Evolutionary conservation across 768 basidiomycete genomes (phyloP).

Genomic region (Termitomyces heimii): DNA sequence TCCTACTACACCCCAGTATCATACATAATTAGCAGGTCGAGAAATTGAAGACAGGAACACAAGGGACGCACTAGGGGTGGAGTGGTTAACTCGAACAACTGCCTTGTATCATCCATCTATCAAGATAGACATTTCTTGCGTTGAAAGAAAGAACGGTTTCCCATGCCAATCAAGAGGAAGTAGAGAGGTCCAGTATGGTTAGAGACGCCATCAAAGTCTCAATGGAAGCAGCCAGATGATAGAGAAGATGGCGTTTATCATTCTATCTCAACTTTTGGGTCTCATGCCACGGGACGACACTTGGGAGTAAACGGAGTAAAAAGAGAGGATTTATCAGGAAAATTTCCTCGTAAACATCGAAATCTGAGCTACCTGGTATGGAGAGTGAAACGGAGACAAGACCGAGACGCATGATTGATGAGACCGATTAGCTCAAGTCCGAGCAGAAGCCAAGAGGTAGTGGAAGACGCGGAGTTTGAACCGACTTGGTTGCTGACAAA

Average conservation of each 20-base stretch:
- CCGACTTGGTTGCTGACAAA: neutral
- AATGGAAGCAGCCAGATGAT: neutral
- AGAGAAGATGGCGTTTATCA: neutral
- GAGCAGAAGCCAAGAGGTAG: too few species aligned
- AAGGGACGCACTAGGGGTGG: too few species aligned
- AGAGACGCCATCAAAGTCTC: neutral
- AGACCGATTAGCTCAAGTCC: too few species aligned
- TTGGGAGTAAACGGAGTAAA: too few species aligned
- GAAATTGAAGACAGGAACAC: neutral
- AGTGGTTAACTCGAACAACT: neutral
- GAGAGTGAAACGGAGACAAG: too few species aligned
- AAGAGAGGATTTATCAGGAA: too few species aligned
- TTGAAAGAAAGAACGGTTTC: neutral
- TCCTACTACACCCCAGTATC: neutral
- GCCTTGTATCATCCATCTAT: neutral
- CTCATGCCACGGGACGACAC: neutral
- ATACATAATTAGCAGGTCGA: too few species aligned
- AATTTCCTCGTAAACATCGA: neutral
- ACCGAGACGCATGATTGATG: too few species aligned
- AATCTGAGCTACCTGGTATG: neutral
- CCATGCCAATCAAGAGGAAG: neutral
- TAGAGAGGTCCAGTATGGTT: neutral
- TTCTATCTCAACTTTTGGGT: neutral
- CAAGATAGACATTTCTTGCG: neutral
- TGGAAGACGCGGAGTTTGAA: neutral